Base-by-base conservation (phyloP, 139 green algal species). In the Chlorella sp. region DNA sequence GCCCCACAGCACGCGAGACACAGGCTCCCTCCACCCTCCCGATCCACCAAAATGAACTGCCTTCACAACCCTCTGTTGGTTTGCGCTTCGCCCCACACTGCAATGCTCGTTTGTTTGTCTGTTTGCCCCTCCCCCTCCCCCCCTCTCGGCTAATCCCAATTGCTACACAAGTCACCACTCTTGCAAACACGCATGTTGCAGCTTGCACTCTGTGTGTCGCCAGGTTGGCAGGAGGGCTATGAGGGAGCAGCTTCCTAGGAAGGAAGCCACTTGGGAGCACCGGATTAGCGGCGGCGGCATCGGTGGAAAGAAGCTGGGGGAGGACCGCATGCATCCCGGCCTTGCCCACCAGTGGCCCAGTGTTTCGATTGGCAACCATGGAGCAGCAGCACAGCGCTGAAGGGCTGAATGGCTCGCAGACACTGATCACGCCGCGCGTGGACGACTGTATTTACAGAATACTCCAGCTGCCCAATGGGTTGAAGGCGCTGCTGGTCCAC, bases 401-500 rank as follows among this genome's bases (percentile, higher is more conserved):
- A 57, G 48, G 48, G 48, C 48, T 57, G 48, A 9, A 57, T 5
- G 48, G 48, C 48, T 57, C 9, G 34, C 78, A 64, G 39, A 0
- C 21, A 22, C 39, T 84, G 39, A 42, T 84, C 15, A 21, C 76
- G 42, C 90, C 90, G 22, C 24, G 18, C 15, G 79, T 91, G 2
- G 96, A 98, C 88, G 93, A 95, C 77, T 85, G 91, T 14, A 26
- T 83, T 0, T 98, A 98, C 69, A 84, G 94, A 0, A 66, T 83
- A 19, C 3, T 98, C 5, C 76, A 37, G 0, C 92, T 98, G 7
- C 81, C 92, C 4, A 98, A 98, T 80, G 91, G 89, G 1, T 81
- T 98, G 12, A 30, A 94, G 3, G 94, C 89, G 2, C 53, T 98
- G 66, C 87, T 98, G 3, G 91, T 98, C 21, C 91, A 77, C 30